Conservation (phyloP, 148 eudicot species). For the Spergularia bocconei region DNA sequence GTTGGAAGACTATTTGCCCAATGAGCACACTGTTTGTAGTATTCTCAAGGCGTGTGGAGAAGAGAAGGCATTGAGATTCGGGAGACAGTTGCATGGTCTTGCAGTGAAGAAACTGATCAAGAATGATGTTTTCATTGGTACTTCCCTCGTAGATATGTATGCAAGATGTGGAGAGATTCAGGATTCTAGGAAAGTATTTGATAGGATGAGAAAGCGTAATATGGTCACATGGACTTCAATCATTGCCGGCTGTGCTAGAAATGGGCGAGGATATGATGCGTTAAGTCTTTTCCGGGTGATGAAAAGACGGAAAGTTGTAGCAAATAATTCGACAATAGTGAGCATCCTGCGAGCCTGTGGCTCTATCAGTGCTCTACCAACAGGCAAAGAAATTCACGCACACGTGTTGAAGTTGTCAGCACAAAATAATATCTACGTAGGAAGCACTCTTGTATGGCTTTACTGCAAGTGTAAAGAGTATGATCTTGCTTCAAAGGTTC, state of each 20-base stretch:
- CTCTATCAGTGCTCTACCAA: slow-evolving; percentile 39
- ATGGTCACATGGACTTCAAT: slow-evolving; percentile 80
- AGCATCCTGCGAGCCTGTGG: slow-evolving; percentile 83
- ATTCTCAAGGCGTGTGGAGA: slow-evolving; percentile 77
- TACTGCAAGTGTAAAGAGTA: slow-evolving; percentile 75
- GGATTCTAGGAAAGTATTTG: slow-evolving; percentile 61
- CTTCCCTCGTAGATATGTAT: slow-evolving; percentile 78
- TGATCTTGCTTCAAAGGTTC: slow-evolving; percentile 53
- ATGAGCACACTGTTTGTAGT: slow-evolving; percentile 73
- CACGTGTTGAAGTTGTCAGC: slow-evolving; percentile 59
- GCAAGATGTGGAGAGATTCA: slow-evolving; percentile 60
- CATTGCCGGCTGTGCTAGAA: slow-evolving; percentile 71
- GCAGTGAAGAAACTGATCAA: slow-evolving; percentile 52
- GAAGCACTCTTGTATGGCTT: slow-evolving; percentile 82
- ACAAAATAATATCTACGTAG: slow-evolving; percentile 57
- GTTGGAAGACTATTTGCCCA: slow-evolving; percentile 50
- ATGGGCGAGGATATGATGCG: slow-evolving; percentile 67
- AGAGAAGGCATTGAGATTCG: slow-evolving; percentile 58
- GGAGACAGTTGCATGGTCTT: slow-evolving; percentile 68
- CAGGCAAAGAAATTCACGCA: slow-evolving; percentile 77
- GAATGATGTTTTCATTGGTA: slow-evolving; percentile 62
- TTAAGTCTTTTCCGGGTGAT: slow-evolving; percentile 56
- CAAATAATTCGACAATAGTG: slow-evolving; percentile 66
- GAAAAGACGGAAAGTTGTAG: slow-evolving; percentile 63
- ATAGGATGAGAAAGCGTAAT: slow-evolving; percentile 74